Percentiles rank a stretch among this genome's conserved stretches.
Conservation (phyloP, 139 green algal species). For the Raphidocelis subcapitata region DNA sequence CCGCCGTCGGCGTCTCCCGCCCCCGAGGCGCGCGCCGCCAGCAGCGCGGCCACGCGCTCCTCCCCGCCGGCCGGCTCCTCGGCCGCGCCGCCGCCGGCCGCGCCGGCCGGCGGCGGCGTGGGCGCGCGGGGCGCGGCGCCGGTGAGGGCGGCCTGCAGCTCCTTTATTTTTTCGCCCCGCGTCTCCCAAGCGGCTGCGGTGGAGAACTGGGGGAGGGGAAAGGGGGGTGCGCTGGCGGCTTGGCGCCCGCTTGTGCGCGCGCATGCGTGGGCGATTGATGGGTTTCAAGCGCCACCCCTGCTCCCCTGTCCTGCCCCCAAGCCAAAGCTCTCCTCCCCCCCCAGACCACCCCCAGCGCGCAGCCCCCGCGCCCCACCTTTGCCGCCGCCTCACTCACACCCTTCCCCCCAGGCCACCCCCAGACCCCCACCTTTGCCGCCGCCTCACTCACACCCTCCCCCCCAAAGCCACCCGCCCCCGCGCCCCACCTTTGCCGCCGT, state of each 20-base stretch:
- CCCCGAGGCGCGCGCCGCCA: background rate
- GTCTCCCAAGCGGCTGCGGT: conserved; percentile 46
- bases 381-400: too few relatives aligned
- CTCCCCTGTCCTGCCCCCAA: too few relatives aligned
- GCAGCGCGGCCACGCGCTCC: background rate
- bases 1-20: background rate
- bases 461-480: background rate
- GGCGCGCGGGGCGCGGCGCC: background rate
- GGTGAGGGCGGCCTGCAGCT: conserved; percentile 9
- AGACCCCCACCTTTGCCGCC: too few relatives aligned
- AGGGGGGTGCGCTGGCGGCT: too few relatives aligned
- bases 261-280: too few relatives aligned
- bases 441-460: too few relatives aligned
- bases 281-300: too few relatives aligned
- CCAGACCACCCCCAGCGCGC: too few relatives aligned
- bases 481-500: conserved; percentile 41
- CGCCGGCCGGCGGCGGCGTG: conserved; percentile 9
- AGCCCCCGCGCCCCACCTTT: too few relatives aligned
- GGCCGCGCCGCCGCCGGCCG: background rate
- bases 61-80: conserved; percentile 3
- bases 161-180: conserved; percentile 6
- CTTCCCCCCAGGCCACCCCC: too few relatives aligned
- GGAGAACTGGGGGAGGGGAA: conserved; percentile 32
- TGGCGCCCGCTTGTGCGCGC: too few relatives aligned
- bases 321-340: too few relatives aligned